Conservation (phyloP, 73 alveolate species). For the Stentor roeselii region DNA sequence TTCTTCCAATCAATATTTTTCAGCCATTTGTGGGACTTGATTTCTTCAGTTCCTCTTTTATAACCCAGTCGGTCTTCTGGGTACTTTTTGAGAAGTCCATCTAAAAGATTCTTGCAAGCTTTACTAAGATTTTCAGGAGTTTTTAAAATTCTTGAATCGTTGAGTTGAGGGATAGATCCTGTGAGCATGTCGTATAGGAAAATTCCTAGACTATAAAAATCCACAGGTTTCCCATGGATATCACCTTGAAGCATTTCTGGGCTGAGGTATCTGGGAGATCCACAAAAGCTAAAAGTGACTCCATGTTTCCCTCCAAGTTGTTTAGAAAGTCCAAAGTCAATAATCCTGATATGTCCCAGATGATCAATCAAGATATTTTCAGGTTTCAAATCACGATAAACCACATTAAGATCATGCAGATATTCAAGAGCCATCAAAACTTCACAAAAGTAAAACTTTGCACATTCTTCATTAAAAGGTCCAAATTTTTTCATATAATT, state of each 20-base stretch:
- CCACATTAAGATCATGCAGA: slow-evolving; percentile 56
- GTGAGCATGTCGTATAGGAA: slow-evolving; percentile 88
- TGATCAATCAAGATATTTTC: slow-evolving; percentile 87
- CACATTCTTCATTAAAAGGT: slow-evolving; percentile 62
- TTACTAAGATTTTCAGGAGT: slow-evolving; percentile 41
- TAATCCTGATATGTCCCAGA: slow-evolving; percentile 88
- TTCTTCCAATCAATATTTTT: slow-evolving; percentile 44
- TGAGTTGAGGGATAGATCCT: slow-evolving; percentile 88
- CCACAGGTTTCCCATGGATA: slow-evolving; percentile 84
- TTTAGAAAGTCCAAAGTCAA: slow-evolving; percentile 93
- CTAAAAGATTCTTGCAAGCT: slow-evolving; percentile 59
- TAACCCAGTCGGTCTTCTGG: slow-evolving; percentile 72
- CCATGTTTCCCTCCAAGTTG: slow-evolving; percentile 52
- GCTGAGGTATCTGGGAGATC: slow-evolving; percentile 91
- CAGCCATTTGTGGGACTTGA: slow-evolving; percentile 75
- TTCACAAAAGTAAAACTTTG: slow-evolving; percentile 69
- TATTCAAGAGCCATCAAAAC: slow-evolving; percentile 64
- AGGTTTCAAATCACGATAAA: slow-evolving; percentile 85
- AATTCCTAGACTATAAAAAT: slow-evolving; percentile 91
- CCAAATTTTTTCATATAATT: slow-evolving; percentile 49
- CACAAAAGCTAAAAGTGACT: slow-evolving; percentile 82
- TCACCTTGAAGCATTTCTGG: slow-evolving; percentile 91
- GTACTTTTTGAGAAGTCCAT: slow-evolving; percentile 67
- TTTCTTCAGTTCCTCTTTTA: slow-evolving; percentile 59
- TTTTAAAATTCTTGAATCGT: slow-evolving; percentile 50